A percentile compares a stretch with the other conserved stretches of the same genome.
Conservation (phyloP, 2,329 filamentous ascomycete species). For the Colletotrichum chlorophyti region DNA sequence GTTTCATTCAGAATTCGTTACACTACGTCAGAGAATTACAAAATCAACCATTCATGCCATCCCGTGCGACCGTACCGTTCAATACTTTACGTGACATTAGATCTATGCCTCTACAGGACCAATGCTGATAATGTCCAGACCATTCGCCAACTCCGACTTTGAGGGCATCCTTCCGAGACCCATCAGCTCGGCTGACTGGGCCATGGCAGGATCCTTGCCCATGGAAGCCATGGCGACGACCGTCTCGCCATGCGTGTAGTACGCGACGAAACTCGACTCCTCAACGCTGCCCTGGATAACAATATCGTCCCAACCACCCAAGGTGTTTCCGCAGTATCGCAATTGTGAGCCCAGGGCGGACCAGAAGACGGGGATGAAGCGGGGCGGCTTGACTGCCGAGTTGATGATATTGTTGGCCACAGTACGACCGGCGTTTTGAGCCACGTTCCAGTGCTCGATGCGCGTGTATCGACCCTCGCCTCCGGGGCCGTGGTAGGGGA, state of each 20-base stretch:
- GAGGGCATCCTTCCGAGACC: constrained; percentile 79
- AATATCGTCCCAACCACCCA: constrained; percentile 83
- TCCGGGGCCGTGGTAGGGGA: constrained; percentile 91
- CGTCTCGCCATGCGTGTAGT: constrained; percentile 84
- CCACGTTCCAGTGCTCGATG: constrained; percentile 99
- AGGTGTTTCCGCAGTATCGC: constrained; percentile 90
- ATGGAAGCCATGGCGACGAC: constrained; percentile 92
- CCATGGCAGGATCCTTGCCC: constrained; percentile 87
- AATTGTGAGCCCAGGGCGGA: constrained; percentile 89
- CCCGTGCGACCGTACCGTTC: too few species aligned
- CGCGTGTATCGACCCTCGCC: constrained; percentile 75
- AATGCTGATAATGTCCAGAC: constrained; percentile 57
- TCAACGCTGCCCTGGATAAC: constrained; percentile 79
- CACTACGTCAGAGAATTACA: not conserved
- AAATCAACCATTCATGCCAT: not conserved
- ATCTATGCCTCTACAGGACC: constrained; percentile 42
- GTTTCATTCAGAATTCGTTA: not conserved
- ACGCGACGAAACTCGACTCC: constrained; percentile 85
- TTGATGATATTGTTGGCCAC: constrained; percentile 81
- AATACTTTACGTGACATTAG: too few species aligned
- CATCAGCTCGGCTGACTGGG: constrained; percentile 86
- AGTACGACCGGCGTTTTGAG: constrained; percentile 86
- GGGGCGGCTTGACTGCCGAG: constrained; percentile 64
- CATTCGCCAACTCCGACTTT: constrained; percentile 77
- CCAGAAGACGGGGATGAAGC: constrained; percentile 96